These are phyloP conservation scores for Colletotrichum limetticola DNA, from an alignment of 2,329 filamentous ascomycete species.

Conservation along the genomic window DNA sequence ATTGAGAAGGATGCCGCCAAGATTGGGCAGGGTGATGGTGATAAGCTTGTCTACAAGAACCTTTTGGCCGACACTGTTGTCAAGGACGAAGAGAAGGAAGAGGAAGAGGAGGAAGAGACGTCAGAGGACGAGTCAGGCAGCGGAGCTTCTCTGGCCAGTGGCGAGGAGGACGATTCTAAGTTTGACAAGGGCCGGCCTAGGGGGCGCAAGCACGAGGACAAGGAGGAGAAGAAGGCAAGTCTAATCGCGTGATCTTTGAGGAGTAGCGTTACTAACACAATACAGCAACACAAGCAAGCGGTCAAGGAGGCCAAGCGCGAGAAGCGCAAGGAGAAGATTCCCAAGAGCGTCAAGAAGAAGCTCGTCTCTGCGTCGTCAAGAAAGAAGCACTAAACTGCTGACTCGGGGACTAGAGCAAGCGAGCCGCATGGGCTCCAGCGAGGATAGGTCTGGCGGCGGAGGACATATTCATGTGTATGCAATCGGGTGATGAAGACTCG, in stretches of 20 bases:
- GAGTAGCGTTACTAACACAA: slow-evolving; percentile 37
- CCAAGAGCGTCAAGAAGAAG: slow-evolving; percentile 95
- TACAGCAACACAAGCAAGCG: slow-evolving; percentile 78
- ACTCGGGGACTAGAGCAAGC: not conserved
- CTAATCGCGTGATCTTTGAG: accelerated
- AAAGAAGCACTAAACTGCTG: slow-evolving; percentile 66
- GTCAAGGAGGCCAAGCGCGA: slow-evolving; percentile 97
- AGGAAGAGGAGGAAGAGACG: slow-evolving; percentile 49
- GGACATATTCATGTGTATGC: slow-evolving; percentile 30
- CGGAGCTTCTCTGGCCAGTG: slow-evolving; percentile 58
- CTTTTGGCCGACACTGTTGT: slow-evolving; percentile 79
- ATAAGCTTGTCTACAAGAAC: slow-evolving; percentile 85
- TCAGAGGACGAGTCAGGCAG: slow-evolving; percentile 58
- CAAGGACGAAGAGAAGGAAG: slow-evolving; percentile 44
- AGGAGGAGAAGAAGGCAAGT: slow-evolving; percentile 82
- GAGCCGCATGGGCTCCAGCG: not conserved
- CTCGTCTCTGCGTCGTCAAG: slow-evolving; percentile 72
- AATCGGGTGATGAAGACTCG: slow-evolving; percentile 61
- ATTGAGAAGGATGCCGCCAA: slow-evolving; percentile 89
- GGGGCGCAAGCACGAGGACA: slow-evolving; percentile 89
- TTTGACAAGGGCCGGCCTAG: slow-evolving; percentile 77
- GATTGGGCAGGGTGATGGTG: slow-evolving; percentile 77
- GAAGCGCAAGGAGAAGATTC: slow-evolving; percentile 94
- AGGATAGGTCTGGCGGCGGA: not conserved
- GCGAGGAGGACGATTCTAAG: slow-evolving; percentile 59